A percentile compares a stretch with the other conserved stretches of the same genome.
Conservation (phyloP, 23 red algal genomes). For the Gracilaria domingensis region DNA sequence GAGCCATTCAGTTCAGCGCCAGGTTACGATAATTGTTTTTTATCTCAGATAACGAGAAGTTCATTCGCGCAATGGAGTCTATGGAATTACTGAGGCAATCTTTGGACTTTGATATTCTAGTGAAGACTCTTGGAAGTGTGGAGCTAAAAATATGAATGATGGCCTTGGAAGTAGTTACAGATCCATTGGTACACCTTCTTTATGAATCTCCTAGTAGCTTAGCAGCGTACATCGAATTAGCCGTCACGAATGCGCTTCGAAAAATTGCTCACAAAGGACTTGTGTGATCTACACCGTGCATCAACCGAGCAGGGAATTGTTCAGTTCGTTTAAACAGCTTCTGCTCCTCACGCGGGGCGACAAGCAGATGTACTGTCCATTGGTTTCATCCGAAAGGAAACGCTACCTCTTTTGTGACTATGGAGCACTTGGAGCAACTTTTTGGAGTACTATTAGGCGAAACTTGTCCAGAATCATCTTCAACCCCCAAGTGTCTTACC, state of each 20-base stretch:
- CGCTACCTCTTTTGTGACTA: constrained; percentile 70
- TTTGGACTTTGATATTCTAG: constrained; percentile 54
- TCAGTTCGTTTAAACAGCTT: constrained; percentile 83
- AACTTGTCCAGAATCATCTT: constrained; percentile 66
- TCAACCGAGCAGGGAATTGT: constrained; percentile 83
- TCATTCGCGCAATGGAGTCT: constrained; percentile 44
- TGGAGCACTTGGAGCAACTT: constrained; percentile 89
- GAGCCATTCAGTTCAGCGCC: constrained; percentile 89
- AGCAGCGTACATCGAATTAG: constrained; percentile 59
- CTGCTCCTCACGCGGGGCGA: constrained; percentile 78
- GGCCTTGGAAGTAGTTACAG: constrained; percentile 78
- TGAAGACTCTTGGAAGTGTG: constrained; percentile 48
- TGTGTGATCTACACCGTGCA: constrained; percentile 90
- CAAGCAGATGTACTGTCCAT: constrained; percentile 63
- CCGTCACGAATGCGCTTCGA: constrained; percentile 71
- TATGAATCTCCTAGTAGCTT: constrained; percentile 93
- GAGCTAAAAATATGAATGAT: constrained; percentile 88
- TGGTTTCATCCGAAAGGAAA: constrained; percentile 70
- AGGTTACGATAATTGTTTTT: constrained; percentile 59
- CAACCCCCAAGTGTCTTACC: too few species aligned
- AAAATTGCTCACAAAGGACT: constrained; percentile 76
- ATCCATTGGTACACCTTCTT: constrained; percentile 80
- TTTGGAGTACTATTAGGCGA: constrained; percentile 73
- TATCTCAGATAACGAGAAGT: constrained; percentile 62
- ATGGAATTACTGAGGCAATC: constrained; percentile 71